These are phyloP conservation scores for Xylaria longipes DNA, from an alignment of 495 filamentous ascomycete species.

Conservation along the genomic window DNA sequence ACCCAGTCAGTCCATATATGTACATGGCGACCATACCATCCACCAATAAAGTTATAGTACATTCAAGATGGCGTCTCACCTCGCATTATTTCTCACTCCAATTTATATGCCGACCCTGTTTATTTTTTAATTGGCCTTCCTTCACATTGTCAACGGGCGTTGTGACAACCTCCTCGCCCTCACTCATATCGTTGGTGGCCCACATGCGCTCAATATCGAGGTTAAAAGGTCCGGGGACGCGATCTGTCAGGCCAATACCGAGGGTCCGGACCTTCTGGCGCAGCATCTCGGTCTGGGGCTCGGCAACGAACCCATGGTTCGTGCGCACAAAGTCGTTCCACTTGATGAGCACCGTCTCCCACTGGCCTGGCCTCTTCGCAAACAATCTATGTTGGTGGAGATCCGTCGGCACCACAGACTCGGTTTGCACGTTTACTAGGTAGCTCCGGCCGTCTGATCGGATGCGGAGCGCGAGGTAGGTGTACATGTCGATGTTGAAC, in stretches of 20 bases:
- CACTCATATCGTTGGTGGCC: slow-evolving; percentile 68
- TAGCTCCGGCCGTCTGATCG: slow-evolving; percentile 92
- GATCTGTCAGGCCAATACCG: slow-evolving; percentile 87
- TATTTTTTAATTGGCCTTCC: slow-evolving; percentile 53
- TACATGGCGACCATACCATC: background rate
- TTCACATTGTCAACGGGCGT: slow-evolving; percentile 10
- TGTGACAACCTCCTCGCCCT: slow-evolving; percentile 45
- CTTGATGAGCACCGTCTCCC: slow-evolving; percentile 90
- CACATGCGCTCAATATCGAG: slow-evolving; percentile 84
- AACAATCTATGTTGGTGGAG: slow-evolving; percentile 95
- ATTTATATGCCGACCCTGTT: slow-evolving; percentile 51
- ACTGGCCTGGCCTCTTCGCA: slow-evolving; percentile 77
- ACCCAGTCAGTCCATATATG: slow-evolving; percentile 25
- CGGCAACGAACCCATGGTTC: slow-evolving; percentile 85
- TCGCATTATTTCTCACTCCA: slow-evolving; percentile 46
- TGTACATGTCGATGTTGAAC: slow-evolving; percentile 89
- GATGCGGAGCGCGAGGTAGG: slow-evolving; percentile 86
- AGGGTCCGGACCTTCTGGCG: slow-evolving; percentile 83
- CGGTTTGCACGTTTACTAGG: slow-evolving; percentile 94
- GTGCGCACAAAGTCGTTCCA: slow-evolving; percentile 94
- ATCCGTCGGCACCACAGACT: slow-evolving; percentile 88
- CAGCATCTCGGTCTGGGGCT: slow-evolving; percentile 88
- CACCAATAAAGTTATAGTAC: slow-evolving; percentile 2
- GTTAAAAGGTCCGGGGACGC: slow-evolving; percentile 85
- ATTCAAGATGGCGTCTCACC: background rate